Conservation (phyloP, 495 filamentous ascomycete genomes). For the Aspergillus ellipticus region DNA sequence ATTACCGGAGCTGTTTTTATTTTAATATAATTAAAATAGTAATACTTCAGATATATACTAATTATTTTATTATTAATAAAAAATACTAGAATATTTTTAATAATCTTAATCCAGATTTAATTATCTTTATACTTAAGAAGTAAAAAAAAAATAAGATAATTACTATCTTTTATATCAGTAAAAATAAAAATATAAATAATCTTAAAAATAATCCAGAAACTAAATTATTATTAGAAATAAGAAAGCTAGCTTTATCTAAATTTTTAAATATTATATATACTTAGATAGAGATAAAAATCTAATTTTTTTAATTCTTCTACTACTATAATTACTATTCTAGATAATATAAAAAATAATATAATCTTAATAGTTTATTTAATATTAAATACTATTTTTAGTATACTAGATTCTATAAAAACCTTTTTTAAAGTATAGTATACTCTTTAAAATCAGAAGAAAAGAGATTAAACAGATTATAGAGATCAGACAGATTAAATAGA, state of each 20-base stretch:
- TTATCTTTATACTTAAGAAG: background rate
- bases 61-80: background rate
- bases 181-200: background rate
- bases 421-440: background rate
- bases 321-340: background rate
- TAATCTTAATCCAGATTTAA: background rate
- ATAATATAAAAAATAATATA: background rate
- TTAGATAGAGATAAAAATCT: background rate
- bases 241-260: background rate
- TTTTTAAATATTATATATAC: background rate
- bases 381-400: background rate
- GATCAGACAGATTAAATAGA: background rate
- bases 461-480: background rate
- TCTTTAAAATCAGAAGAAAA: background rate
- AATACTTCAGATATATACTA: background rate
- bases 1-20: background rate
- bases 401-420: background rate
- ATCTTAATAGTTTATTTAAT: background rate
- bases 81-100: background rate
- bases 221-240: background rate
- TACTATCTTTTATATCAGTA: background rate
- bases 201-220: background rate
- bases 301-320: background rate
- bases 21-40: background rate
- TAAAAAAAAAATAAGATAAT: background rate